A percentile compares a stretch with the other conserved stretches of the same genome.
These are phyloP conservation scores for Vanrija sp. DNA, from an alignment of 1,284 basidiomycete genomes.

Conservation along the genomic window DNA sequence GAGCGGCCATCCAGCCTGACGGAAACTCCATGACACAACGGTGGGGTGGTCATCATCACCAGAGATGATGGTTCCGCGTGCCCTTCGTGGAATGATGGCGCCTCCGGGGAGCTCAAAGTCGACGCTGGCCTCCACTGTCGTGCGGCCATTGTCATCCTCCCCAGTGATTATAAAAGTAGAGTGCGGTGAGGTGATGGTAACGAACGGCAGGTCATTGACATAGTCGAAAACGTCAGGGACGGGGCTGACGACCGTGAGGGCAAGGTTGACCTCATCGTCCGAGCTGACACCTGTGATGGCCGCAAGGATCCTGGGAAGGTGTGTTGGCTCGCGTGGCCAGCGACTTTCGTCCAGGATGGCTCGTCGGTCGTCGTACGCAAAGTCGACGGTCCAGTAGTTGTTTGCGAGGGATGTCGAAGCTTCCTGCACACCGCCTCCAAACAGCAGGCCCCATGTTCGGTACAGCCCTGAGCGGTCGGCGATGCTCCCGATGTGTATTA, in stretches of 20 bases:
- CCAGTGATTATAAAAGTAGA: constrained; percentile 18
- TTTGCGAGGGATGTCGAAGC: constrained; percentile 27
- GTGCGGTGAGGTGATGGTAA: constrained; percentile 21
- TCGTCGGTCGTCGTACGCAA: constrained; percentile 27
- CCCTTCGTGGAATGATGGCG: constrained; percentile 22
- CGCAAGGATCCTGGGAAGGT: constrained; percentile 28
- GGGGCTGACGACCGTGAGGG: constrained; percentile 18
- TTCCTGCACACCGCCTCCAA: constrained; percentile 29
- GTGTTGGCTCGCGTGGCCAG: constrained; percentile 28
- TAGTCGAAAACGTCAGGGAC: constrained; percentile 30
- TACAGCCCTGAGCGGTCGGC: constrained; percentile 30
- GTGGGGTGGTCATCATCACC: constrained; percentile 7
- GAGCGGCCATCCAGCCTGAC: constrained; percentile 29
- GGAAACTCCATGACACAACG: constrained; percentile 26
- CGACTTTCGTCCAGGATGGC: constrained; percentile 32
- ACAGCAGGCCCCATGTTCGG: constrained; percentile 34
- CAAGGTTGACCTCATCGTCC: constrained; percentile 14
- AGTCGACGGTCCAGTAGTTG: constrained; percentile 44
- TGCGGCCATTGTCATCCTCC: constrained; percentile 21
- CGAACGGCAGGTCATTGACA: constrained; percentile 27
- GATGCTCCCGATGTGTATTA: constrained; percentile 31
- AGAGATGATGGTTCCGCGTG: constrained; percentile 24
- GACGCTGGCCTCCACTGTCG: constrained; percentile 23
- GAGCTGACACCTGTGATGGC: constrained; percentile 27
- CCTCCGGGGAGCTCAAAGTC: constrained; percentile 38